These are phyloP conservation scores for Tolypocladium nubicola DNA, from an alignment of 2,329 filamentous ascomycete species.

Conservation along the genomic window DNA sequence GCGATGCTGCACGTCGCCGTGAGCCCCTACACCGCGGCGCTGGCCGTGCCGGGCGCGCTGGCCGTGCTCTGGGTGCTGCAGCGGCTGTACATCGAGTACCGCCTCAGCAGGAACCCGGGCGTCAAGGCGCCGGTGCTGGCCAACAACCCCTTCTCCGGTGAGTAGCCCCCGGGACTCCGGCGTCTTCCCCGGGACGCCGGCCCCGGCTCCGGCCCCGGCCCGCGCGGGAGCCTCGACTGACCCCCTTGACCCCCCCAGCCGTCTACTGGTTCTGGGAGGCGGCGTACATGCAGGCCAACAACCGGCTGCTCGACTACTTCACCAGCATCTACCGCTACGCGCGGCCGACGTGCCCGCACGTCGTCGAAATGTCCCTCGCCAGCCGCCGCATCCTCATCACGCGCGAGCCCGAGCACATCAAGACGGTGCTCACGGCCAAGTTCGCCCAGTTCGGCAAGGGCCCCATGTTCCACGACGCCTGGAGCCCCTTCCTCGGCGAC, in stretches of 20 bases:
- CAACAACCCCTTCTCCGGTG: slow-evolving; percentile 5
- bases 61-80: slow-evolving; percentile 2
- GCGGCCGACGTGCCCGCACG: slow-evolving; percentile 1
- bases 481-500: slow-evolving; percentile 65
- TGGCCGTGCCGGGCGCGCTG: slow-evolving; percentile 4
- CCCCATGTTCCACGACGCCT: slow-evolving; percentile 60
- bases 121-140: slow-evolving; percentile 4
- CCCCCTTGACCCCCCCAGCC: not conserved
- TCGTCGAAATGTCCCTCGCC: slow-evolving; percentile 42
- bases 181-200: too few relatives aligned
- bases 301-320: slow-evolving; percentile 8
- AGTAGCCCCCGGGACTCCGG: not conserved
- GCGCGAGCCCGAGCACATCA: slow-evolving; percentile 79
- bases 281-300: slow-evolving; percentile 7
- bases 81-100: slow-evolving; percentile 2
- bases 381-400: slow-evolving; percentile 61
- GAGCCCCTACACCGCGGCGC: slow-evolving; percentile 1
- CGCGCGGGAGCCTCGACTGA: too few relatives aligned
- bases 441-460: slow-evolving; percentile 81
- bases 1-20: slow-evolving; percentile 2
- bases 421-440: slow-evolving; percentile 79
- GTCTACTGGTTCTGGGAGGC: slow-evolving; percentile 3
- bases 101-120: slow-evolving; percentile 4
- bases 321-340: slow-evolving; percentile 4
- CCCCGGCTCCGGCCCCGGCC: too few relatives aligned